Percentiles rank a stretch among this genome's conserved stretches.
Conservation (phyloP, 1,284 basidiomycete genomes). For the Pseudozyma sp. region DNA sequence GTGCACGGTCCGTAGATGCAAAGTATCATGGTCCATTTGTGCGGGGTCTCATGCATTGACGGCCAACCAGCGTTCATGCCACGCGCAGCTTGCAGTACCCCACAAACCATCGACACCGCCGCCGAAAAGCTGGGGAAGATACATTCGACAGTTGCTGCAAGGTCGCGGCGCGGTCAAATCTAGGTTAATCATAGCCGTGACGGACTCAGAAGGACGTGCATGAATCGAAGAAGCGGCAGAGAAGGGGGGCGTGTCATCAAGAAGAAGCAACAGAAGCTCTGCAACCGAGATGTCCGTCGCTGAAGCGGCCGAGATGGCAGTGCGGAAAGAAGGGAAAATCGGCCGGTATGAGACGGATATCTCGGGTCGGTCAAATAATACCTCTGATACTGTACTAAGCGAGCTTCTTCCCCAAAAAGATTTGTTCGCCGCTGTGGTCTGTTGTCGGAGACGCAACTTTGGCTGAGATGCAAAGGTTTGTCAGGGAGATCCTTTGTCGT, state of each 20-base stretch:
- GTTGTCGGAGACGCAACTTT: too few species aligned
- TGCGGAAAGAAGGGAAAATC: not conserved
- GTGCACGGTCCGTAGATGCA: conserved; percentile 1
- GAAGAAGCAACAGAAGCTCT: not conserved
- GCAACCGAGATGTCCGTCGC: conserved; percentile 1
- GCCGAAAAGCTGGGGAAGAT: too few species aligned
- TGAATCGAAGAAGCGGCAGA: not conserved
- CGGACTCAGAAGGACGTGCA: not conserved
- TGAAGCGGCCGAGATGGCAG: conserved; percentile 20
- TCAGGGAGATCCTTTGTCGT: too few species aligned
- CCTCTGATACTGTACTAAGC: not conserved
- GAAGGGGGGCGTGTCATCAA: not conserved
- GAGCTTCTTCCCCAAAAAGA: not conserved
- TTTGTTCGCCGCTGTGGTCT: too few species aligned
- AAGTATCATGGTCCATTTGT: not conserved
- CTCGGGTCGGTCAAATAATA: conserved; percentile 32
- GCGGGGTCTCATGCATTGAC: not conserved
- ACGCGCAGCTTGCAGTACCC: too few species aligned
- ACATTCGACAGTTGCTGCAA: too few species aligned
- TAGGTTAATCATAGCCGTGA: too few species aligned
- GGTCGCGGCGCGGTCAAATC: too few species aligned
- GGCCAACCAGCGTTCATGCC: too few species aligned
- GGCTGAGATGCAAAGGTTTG: too few species aligned
- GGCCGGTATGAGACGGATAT: conserved; percentile 29
- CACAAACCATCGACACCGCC: too few species aligned